These are phyloP conservation scores for Fusarium liriodendri DNA, from an alignment of 2,329 filamentous ascomycete genomes.

Conservation along the genomic window DNA sequence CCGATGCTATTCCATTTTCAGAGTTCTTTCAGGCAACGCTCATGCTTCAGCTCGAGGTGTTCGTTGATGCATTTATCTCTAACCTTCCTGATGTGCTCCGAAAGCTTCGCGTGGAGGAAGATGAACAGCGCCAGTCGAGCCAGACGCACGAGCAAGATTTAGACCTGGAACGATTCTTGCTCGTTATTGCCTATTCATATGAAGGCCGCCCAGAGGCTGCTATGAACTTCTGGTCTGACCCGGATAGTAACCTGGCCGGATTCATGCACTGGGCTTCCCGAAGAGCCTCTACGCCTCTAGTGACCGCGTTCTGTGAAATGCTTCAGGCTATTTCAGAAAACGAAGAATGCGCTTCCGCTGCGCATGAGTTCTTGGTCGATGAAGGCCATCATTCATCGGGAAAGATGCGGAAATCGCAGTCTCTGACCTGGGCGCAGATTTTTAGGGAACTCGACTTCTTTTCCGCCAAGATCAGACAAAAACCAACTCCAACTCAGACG, in stretches of 20 bases:
- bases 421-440: slow-evolving; percentile 93
- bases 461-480: slow-evolving; percentile 80
- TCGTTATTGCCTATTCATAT: slow-evolving; percentile 92
- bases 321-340: slow-evolving; percentile 88
- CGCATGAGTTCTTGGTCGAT: slow-evolving; percentile 90
- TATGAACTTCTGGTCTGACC: slow-evolving; percentile 90
- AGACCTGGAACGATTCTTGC: slow-evolving; percentile 88
- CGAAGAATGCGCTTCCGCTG: slow-evolving; percentile 82
- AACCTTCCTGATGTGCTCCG: slow-evolving; percentile 95
- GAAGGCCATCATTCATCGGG: slow-evolving; percentile 80
- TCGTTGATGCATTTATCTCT: slow-evolving; percentile 92
- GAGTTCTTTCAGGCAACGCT: slow-evolving; percentile 77
- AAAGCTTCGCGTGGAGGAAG: slow-evolving; percentile 87
- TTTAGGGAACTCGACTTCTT: slow-evolving; percentile 91
- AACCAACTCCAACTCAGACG: slow-evolving; percentile 61
- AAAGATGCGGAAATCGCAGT: slow-evolving; percentile 84
- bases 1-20: slow-evolving; percentile 76
- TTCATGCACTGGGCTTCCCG: slow-evolving; percentile 98
- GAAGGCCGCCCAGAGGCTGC: slow-evolving; percentile 87
- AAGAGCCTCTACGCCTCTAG: slow-evolving; percentile 92
- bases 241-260: slow-evolving; percentile 91
- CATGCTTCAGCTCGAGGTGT: slow-evolving; percentile 85
- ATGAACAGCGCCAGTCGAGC: slow-evolving; percentile 81
- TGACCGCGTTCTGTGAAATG: slow-evolving; percentile 97
- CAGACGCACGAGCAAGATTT: slow-evolving; percentile 74